Base-by-base conservation (phyloP, 306 rosid genomes). In the Medicago lupulina region DNA sequence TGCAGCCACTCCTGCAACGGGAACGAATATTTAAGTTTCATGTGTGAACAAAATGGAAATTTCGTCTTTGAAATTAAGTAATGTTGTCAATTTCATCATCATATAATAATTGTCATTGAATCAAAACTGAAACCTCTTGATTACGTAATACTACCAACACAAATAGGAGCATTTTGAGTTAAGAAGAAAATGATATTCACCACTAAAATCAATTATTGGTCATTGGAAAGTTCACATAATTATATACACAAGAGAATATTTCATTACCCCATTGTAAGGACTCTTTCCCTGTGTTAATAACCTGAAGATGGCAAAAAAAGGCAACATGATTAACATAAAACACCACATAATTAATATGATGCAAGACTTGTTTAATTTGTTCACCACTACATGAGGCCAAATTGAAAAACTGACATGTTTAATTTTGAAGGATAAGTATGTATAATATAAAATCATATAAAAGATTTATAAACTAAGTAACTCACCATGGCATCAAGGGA, bases 401-500 rank as follows among this genome's bases (percentile, higher is more conserved):
- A 70, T 31, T 4, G 3, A 31, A 31, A 31, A 1, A 25, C 28
- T 1, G 23, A 25, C 31, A 4, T 28, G 31, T 4, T 28, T 28
- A 28, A 28, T 28, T 28, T 28, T 3, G 31, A 28, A 4, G 31
- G 31, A 28, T 3, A 28, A 28, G 31, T 28, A 25, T 28, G 31
- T 28, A 28, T 28, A 28, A 28, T 3, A 0, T 28, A 34, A 0
- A 34, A 34, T 34, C 38, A 34, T 28, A 70, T 14, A 65, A 41
- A 3, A 13, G 31, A n/a, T 18, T 18, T 19, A 9, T 9, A 55
- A 55, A 28, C 17, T 50, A 71, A 28, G 31, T 28, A 28, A 84
- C 95, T 80, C 77, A 95, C 98, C 96, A 92, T 71, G 76, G 92
- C 93, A 85, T 95, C 98, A 1, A 95, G 86, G 36, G 99, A 92